Evolutionary conservation across 1,139 yeast species (phyloP).

Genomic region (Yamadazyma kanchanaburiensis): DNA sequence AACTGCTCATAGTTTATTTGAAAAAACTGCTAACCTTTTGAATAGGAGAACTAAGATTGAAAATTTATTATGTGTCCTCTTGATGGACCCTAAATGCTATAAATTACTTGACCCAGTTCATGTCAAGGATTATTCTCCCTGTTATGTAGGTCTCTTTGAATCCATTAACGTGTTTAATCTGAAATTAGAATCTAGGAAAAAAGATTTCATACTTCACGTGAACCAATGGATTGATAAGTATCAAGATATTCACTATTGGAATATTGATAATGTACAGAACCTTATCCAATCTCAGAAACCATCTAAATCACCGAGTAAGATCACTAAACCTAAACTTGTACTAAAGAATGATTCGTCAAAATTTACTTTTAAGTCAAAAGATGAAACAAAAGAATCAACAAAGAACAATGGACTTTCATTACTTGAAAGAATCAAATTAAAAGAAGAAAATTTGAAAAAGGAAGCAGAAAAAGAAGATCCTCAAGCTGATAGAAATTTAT

Average conservation of each 20-base stretch:
- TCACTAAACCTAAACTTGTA: constrained; percentile 15
- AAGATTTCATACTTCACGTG: constrained; percentile 53
- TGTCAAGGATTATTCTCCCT: constrained; percentile 13
- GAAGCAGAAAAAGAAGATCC: constrained; percentile 20
- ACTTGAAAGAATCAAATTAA: constrained; percentile 38
- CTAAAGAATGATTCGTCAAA: constrained; percentile 27
- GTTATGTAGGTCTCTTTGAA: constrained; percentile 10
- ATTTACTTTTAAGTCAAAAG: constrained; percentile 26
- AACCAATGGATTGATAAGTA: constrained; percentile 56
- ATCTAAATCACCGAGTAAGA: constrained; percentile 16
- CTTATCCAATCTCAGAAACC: constrained; percentile 6
- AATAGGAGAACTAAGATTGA: constrained; percentile 12
- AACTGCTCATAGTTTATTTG: constrained; percentile 13
- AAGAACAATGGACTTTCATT: constrained; percentile 31
- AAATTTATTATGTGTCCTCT: constrained; percentile 8
- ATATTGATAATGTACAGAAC: constrained; percentile 5
- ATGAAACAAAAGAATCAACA: constrained; percentile 18
- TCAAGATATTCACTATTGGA: constrained; percentile 8
- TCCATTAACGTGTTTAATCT: constrained; percentile 9
- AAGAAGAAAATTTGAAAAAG: constrained; percentile 24
- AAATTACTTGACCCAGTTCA: constrained; percentile 9
- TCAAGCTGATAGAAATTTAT: constrained; percentile 32
- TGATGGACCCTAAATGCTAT: constrained; percentile 10
- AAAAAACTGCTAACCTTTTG: constrained; percentile 7
- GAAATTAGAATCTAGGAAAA: constrained; percentile 33